Evolutionary conservation across 345 rosid species (phyloP).

Genomic region (Eucalyptus cloeziana): DNA sequence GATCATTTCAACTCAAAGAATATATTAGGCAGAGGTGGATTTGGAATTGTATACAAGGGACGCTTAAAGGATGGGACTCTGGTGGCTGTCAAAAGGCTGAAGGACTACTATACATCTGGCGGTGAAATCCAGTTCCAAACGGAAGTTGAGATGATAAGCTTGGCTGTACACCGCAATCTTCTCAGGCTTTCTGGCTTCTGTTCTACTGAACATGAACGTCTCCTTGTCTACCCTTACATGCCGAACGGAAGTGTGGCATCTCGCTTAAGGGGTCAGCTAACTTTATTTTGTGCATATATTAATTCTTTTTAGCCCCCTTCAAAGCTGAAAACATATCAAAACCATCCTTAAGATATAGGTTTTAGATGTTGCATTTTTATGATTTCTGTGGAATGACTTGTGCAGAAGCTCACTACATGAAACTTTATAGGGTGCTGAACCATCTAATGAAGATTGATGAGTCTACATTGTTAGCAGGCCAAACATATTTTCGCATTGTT

Average conservation of each 20-base stretch:
- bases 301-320: not conserved
- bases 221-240: conserved; percentile 92
- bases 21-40: conserved; percentile 84
- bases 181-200: conserved; percentile 90
- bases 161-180: conserved; percentile 91
- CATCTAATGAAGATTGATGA: not conserved
- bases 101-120: conserved; percentile 65
- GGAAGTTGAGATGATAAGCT: conserved; percentile 81
- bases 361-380: not conserved
- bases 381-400: not conserved
- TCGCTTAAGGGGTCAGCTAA: conserved; percentile 56
- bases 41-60: conserved; percentile 91
- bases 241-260: conserved; percentile 92
- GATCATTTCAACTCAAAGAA: conserved; percentile 72
- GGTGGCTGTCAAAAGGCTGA: conserved; percentile 93
- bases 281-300: not conserved
- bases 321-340: not conserved
- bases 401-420: not conserved
- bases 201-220: conserved; percentile 70
- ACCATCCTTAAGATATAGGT: not conserved
- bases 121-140: conserved; percentile 97
- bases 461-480: not conserved
- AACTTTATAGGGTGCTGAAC: not conserved
- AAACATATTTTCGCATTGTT: not conserved
- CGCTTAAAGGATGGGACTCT: conserved; percentile 55